Evolutionary conservation across 2,329 filamentous ascomycete genomes (phyloP), one percentile per base, ranked within the genome.

Genomic region (Fusarium kyushuense): DNA sequence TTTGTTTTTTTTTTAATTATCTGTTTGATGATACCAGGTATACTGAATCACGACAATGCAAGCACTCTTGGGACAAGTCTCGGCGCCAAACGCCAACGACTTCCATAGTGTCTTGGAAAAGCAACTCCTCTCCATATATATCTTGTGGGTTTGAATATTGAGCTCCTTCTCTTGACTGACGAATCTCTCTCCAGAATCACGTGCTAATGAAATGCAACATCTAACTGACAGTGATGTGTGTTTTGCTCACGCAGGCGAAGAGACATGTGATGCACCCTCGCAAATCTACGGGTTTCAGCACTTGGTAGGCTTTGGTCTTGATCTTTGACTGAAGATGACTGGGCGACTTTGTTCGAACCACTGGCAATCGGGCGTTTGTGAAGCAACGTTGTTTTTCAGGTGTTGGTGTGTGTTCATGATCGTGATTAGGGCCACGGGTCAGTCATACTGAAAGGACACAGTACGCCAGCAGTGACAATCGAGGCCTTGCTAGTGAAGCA

Each of bases 11-110:
- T 48, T 36, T 33, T 32, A 47, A 53, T 17, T 65, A 52, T 65
- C 45, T 65, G 54, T 27, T 57, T 68, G 25, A 67, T 62, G 71
- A 72, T 73, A 72, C 71, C 71, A 71, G 60, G 57, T 41, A 30
- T 35, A 55, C 51, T 57, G 60, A 56, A 57, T 67, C 58, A 63
- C 65, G 69, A 67, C 67, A 69, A 65, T 52, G 46, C 60, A 65
- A 62, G 55, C 57, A 60, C 60, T 57, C 43, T 41, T 41, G 53
- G 48, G 36, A 59, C n/a, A 61, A 35, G 46, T 63, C 43, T 36
- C 53, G 66, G 57, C 46, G 43, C 51, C 32, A 56, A 32, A 36
- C 54, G 49, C 43, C 42, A 59, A 21, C 13, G 57, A 55, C 46
- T 58, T 53, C 48, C 21, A 38, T 54, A 23, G 60, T 63, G 65